Evolutionary conservation across 2,329 filamentous ascomycete genomes (phyloP), one percentile per base, ranked within the genome.

Genomic region (Tolypocladium ovalisporum): DNA sequence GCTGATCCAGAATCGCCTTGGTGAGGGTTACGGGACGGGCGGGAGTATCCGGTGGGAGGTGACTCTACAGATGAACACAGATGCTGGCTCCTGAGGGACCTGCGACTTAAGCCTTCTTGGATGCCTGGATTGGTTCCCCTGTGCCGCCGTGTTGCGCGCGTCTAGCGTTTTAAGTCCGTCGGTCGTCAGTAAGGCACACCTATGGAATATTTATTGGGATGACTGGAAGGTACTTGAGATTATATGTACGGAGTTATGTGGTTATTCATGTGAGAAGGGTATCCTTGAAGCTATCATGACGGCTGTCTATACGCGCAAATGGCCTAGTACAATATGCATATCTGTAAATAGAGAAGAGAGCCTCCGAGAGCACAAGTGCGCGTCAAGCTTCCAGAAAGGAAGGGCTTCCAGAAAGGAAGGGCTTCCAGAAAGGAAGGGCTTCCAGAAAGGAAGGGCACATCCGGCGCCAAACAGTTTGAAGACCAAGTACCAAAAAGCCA

Each of bases 41-140:
- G 85, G 83, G 17, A 88, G 86, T 40, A 79, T 94, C 68, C 86
- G 86, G 66, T 99, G 94, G 94, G 94, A 99, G 74, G 90, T 97
- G 17, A 95, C 89, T 52, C 79, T 95, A 55, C 90, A 97, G 75
- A 85, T 90, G 68, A 85, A 73, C 56, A 72, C 67, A 5, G 71
- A 73, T 53, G 57, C 59, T 9, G 62, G 62, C 37, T 59, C 57
- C 40, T 70, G 54, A 65, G 35, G 40, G 44, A 52, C 17, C 12
- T n/a, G 47, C 4, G 19, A 29, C 47, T 29, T 52, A 22, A 29
- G 6, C 19, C 29, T 32, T 49, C 24, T 22, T 52, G 47, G 19
- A 52, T 35, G 29, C n/a, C 29, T 13, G 29, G 13, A 34, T 49
- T 49, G 29, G 29, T 22, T 35, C 29, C 32, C 47, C 13, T 52